Conservation (phyloP, 2,329 filamentous ascomycete genomes). For the Venturiaceae sp. region DNA sequence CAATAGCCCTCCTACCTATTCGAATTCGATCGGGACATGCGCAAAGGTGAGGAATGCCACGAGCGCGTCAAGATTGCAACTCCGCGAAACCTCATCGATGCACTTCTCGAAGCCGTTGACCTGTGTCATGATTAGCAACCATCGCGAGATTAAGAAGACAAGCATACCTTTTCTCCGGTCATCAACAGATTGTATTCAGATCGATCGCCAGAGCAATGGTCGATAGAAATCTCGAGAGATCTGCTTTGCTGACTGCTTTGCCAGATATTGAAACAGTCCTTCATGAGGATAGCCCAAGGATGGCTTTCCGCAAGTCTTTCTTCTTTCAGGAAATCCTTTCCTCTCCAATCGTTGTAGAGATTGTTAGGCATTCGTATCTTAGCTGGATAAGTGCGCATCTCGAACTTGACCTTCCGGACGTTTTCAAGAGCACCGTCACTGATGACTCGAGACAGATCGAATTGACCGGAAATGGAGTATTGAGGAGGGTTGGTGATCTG, state of each 20-base stretch:
- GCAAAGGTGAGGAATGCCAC: neutral
- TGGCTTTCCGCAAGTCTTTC: neutral
- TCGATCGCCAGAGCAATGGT: neutral
- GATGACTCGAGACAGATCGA: neutral
- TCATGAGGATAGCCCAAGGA: neutral
- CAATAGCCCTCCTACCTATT: neutral
- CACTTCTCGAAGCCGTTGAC: neutral
- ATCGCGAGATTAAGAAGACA: neutral
- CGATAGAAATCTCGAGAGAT: neutral
- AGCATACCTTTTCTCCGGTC: neutral
- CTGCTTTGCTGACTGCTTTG: neutral
- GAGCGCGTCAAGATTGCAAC: neutral
- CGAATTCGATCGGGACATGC: neutral
- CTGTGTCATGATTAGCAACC: neutral
- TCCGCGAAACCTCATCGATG: neutral
- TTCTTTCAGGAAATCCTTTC: neutral
- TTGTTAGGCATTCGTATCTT: neutral
- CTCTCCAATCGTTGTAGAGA: neutral
- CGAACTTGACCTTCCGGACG: neutral
- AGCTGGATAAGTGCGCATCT: neutral
- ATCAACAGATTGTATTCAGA: neutral
- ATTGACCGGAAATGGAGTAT: neutral
- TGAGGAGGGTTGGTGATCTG: neutral
- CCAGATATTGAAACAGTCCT: neutral
- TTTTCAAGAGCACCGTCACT: neutral